Conservation (phyloP, 2,329 filamentous ascomycete species). For the Berkeleyomyces basicola region DNA sequence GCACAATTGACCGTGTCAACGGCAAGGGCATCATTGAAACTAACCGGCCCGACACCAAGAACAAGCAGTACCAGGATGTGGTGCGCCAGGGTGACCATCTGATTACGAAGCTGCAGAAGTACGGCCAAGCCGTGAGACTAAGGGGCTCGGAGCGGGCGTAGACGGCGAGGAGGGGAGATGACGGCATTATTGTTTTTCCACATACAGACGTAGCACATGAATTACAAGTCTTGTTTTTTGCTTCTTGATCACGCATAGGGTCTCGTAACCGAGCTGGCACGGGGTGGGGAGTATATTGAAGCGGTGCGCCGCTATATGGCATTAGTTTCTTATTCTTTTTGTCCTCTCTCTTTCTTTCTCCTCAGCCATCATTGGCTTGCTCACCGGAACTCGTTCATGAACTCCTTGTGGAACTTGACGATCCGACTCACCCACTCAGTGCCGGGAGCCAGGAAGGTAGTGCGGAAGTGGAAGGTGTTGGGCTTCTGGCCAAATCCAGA, state of each 20-base stretch:
- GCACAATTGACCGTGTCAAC: slow-evolving; percentile 92
- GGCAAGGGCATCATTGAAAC: slow-evolving; percentile 97
- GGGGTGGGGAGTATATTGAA: not conserved
- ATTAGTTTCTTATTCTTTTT: not conserved
- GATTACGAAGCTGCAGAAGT: slow-evolving; percentile 98
- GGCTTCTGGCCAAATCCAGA: slow-evolving; percentile 90
- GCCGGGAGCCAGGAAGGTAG: slow-evolving; percentile 89
- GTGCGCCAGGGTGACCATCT: slow-evolving; percentile 95
- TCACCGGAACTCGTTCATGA: slow-evolving; percentile 64
- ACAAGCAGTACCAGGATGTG: slow-evolving; percentile 97
- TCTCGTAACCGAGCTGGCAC: not conserved
- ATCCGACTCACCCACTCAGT: slow-evolving; percentile 87
- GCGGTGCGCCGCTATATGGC: not conserved
- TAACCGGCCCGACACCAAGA: slow-evolving; percentile 95
- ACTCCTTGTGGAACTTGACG: slow-evolving; percentile 77
- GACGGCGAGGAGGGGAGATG: slow-evolving; percentile 5
- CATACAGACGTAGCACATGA: slow-evolving; percentile 7
- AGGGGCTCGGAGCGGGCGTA: slow-evolving; percentile 86
- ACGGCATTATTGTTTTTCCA: not conserved
- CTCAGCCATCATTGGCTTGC: not conserved
- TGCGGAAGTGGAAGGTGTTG: slow-evolving; percentile 82
- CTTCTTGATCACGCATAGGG: not conserved
- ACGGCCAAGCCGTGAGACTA: slow-evolving; percentile 87
- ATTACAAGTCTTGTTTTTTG: not conserved
- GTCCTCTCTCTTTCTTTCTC: not conserved